phyloP scores from a whole-genome alignment of 2,329 filamentous ascomycete species.

The Penicillium olsonii region DNA sequence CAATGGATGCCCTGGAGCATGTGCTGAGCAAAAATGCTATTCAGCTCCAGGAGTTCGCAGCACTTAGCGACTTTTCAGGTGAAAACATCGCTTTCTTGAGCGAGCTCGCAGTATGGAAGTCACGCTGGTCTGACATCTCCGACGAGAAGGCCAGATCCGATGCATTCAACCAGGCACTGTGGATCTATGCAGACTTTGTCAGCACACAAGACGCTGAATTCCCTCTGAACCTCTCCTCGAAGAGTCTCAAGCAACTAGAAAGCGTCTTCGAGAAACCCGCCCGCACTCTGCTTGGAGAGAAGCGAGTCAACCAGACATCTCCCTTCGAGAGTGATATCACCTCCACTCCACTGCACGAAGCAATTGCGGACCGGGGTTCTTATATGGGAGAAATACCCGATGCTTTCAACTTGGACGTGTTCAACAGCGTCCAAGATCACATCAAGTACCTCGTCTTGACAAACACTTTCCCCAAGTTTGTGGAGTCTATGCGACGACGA shows the following conservation, averaged over 20 bases:
- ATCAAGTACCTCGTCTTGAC: conserved; percentile 12
- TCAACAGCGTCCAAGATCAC: conserved; percentile 7
- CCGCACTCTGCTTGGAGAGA: not conserved
- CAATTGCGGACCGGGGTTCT: not conserved
- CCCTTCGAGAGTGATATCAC: not conserved
- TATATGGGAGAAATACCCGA: conserved; percentile 3
- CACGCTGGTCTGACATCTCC: not conserved
- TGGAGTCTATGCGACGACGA: conserved; percentile 5
- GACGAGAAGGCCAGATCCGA: not conserved
- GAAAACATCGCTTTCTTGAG: not conserved
- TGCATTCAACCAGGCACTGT: conserved; percentile 8
- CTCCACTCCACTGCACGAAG: not conserved
- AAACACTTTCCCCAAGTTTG: conserved; percentile 9
- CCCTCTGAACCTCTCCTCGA: conserved; percentile 10
- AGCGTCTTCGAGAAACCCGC: conserved; percentile 4
- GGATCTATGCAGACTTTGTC: conserved; percentile 8
- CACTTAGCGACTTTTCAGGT: not conserved
- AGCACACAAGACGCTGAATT: conserved; percentile 10
- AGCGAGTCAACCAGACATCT: not conserved
- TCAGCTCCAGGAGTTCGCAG: not conserved
- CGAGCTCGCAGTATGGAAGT: not conserved
- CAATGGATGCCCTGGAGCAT: conserved; percentile 9
- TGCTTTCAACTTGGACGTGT: conserved; percentile 3
- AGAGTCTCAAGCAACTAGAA: not conserved
- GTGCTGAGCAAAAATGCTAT: conserved; percentile 2